phyloP scores from a whole-genome alignment of 116 monocot genomes.

The Papilionanthe hybrid region DNA sequence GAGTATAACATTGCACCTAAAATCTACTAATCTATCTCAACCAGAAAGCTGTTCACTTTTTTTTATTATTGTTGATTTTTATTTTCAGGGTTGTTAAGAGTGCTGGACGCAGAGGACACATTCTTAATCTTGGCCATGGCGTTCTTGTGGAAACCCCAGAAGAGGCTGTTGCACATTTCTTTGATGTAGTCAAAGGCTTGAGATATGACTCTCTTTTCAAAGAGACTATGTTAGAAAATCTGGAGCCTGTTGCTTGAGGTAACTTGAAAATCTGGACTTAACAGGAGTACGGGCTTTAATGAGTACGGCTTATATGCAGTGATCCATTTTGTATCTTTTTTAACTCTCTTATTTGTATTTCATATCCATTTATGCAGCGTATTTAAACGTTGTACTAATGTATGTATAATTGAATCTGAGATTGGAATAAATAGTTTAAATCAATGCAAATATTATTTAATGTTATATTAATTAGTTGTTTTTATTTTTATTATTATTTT shows the following conservation, averaged over 20 bases:
- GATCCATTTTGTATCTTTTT: no score
- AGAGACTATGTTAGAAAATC: slow-evolving; percentile 24
- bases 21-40: neutral
- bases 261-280: neutral
- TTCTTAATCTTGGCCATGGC: slow-evolving; percentile 90
- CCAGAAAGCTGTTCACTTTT: no score
- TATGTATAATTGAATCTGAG: neutral
- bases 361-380: neutral
- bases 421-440: neutral
- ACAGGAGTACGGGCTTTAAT: no score
- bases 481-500: no score
- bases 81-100: slow-evolving; percentile 62
- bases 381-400: neutral
- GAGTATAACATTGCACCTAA: neutral
- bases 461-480: no score
- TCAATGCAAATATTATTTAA: no score
- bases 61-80: neutral
- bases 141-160: slow-evolving; percentile 86
- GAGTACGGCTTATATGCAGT: no score
- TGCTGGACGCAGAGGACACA: slow-evolving; percentile 77
- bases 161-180: slow-evolving; percentile 95
- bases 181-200: slow-evolving; percentile 68
- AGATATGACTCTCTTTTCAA: slow-evolving; percentile 65
- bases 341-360: neutral
- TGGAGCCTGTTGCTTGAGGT: slow-evolving; percentile 21